phyloP scores from a whole-genome alignment of 164 flowering plant genomes.

The Umbellularia californica region DNA sequence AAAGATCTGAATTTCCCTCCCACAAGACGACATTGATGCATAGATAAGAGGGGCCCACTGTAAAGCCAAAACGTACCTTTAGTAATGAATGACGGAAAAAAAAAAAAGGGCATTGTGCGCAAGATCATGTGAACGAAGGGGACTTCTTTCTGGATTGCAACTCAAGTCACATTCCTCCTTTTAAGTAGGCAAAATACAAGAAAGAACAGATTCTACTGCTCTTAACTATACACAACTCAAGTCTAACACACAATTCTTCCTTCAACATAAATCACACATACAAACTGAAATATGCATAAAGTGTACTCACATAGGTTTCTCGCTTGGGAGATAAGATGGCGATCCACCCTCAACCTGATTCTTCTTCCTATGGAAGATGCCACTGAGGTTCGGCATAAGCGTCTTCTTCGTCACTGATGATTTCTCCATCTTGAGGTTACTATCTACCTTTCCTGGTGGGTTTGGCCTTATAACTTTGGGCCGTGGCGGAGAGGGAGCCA shows the following conservation, averaged over 20 bases:
- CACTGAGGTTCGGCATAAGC: constrained; percentile 54
- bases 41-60: too few species aligned
- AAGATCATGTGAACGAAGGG: too few species aligned
- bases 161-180: too few species aligned
- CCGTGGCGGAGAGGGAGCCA: not conserved
- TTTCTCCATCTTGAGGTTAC: constrained; percentile 48
- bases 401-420: constrained; percentile 47
- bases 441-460: constrained; percentile 25
- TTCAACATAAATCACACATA: not conserved
- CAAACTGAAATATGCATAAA: not conserved
- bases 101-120: too few species aligned
- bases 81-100: too few species aligned
- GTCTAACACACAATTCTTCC: not conserved
- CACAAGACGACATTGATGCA: too few species aligned
- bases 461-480: constrained; percentile 19
- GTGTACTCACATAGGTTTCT: constrained; percentile 38
- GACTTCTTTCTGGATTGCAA: too few species aligned
- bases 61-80: too few species aligned
- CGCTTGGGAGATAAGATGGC: constrained; percentile 69
- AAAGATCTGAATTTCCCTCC: too few species aligned
- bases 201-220: too few species aligned
- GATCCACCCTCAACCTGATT: constrained; percentile 58
- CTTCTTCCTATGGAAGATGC: constrained; percentile 71
- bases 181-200: too few species aligned
- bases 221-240: too few species aligned